Evolutionary conservation across 2,329 filamentous ascomycete species (phyloP).

Genomic region (Xylariales sp.): DNA sequence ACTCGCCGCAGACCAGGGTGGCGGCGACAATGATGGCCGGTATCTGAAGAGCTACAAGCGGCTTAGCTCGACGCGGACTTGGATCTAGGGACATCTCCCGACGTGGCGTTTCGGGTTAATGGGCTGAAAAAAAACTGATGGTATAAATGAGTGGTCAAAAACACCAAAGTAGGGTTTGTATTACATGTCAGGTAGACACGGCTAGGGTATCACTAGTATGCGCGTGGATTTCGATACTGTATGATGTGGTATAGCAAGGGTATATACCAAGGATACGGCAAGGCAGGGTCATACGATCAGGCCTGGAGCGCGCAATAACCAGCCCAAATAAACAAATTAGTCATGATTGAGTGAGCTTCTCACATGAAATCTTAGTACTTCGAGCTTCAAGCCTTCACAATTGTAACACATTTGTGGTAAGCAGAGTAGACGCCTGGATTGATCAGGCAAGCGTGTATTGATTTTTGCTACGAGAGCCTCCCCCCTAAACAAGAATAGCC

Average conservation of each 20-base stretch:
- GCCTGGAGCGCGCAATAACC: too few relatives aligned
- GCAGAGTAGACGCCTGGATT: background rate
- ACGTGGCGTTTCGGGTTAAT: too few relatives aligned
- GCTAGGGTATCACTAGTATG: too few relatives aligned
- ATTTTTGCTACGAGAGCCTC: background rate
- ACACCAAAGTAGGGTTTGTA: too few relatives aligned
- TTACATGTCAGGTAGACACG: too few relatives aligned
- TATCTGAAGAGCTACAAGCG: slow-evolving; percentile 42
- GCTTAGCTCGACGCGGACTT: slow-evolving; percentile 40
- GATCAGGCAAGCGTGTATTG: slow-evolving; percentile 15
- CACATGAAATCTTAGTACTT: background rate
- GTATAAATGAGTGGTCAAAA: too few relatives aligned
- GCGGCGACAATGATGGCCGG: slow-evolving; percentile 11
- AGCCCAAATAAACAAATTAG: background rate
- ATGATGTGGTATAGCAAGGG: background rate
- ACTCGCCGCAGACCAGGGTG: background rate
- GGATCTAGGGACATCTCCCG: slow-evolving; percentile 30
- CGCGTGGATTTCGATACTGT: too few relatives aligned
- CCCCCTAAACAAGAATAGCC: background rate
- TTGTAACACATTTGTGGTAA: background rate
- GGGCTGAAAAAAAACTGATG: too few relatives aligned
- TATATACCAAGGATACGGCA: background rate
- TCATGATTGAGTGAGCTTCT: background rate
- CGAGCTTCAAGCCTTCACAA: background rate
- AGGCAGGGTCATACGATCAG: background rate